Percentiles rank a stretch among this genome's conserved stretches.
These are phyloP conservation scores for Pouteria glomerata DNA, from an alignment of 148 eudicot genomes.

Conservation along the genomic window DNA sequence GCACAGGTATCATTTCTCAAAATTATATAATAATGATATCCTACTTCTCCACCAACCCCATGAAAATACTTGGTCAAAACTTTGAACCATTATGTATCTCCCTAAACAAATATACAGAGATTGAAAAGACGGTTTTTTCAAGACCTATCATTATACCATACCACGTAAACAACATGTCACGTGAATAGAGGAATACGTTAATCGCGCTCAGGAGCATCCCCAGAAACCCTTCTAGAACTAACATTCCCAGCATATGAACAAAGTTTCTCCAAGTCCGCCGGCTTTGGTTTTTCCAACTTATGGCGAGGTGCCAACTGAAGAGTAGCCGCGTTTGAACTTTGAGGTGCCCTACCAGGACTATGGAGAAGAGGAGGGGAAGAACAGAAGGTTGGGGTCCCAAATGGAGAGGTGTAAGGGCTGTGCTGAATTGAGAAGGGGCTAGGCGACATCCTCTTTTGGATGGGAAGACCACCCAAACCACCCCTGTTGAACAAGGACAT, in stretches of 20 bases:
- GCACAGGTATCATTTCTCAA: background rate
- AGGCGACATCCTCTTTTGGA: slow-evolving; percentile 82
- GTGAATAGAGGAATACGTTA: background rate
- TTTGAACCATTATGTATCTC: background rate
- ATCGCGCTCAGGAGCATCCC: slow-evolving; percentile 54
- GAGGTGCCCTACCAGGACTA: slow-evolving; percentile 57
- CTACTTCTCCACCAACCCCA: background rate
- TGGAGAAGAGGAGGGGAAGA: slow-evolving; percentile 56
- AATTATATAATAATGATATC: background rate
- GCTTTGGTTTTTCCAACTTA: slow-evolving; percentile 27
- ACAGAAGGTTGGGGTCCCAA: slow-evolving; percentile 85
- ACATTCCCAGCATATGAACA: slow-evolving; percentile 51
- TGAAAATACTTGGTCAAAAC: background rate
- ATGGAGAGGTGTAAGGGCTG: slow-evolving; percentile 74
- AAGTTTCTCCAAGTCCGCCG: slow-evolving; percentile 38
- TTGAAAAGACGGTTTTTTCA: background rate
- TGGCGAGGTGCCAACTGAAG: slow-evolving; percentile 15
- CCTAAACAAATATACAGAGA: slow-evolving; percentile 4
- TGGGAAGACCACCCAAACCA: slow-evolving; percentile 64
- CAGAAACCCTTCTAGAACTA: slow-evolving; percentile 38
- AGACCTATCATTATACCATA: background rate
- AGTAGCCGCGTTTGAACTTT: slow-evolving; percentile 20
- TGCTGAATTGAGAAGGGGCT: slow-evolving; percentile 94
- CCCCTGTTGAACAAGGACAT: slow-evolving; percentile 61
- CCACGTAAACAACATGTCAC: background rate